Evolutionary conservation across 371 early-diverging fungal genomes (phyloP), one percentile per base, ranked within the genome.

Genomic region (Mucor ambiguus): DNA sequence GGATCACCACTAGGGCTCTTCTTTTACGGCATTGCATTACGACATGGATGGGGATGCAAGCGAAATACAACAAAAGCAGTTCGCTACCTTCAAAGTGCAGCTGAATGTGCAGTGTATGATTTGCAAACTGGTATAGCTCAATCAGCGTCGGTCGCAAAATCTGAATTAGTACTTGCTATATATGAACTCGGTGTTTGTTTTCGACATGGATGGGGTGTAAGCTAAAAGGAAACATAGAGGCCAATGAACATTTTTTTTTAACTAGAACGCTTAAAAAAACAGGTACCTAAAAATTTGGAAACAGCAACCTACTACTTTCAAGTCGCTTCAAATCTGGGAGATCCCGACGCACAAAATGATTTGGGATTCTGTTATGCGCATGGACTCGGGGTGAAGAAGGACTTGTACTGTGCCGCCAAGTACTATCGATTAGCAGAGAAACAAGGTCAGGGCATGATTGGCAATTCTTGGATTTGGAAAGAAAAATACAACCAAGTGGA

Each of bases 401-500:
- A 95, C 70, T 85, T 91, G 60, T 82, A 71, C 61, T 84, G 79
- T 60, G 92, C 97, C 2, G 96, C 96, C 0, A 88, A 91, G 63
- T 96, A 92, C 75, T 96, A 91, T 65, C 86, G 96, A 24, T 69
- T 90, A 66, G 97, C 97, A 2, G 88, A 92, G 63, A 84, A 80
- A 29, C 92, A 93, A 72, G 97, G 96, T 3, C 75, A 86, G 16
- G 87, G 90, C 43, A 84, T 92, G 24, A 90, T 96, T 35, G 92
- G 92, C n/a, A 95, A 95, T 72, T 93, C 94, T 24, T 97, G 97
- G 97, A 95, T 97, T 32, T 94, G 89, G 80, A 97, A 96, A 72
- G 85, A 90, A 35, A 96, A 97, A 71, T 93, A 93, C 37, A 55
- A 72, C 60, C 26, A 60, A 28, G 67, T 67, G 9, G 67, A 67